These are phyloP conservation scores for Eremomyces bilateralis DNA, from an alignment of 495 filamentous ascomycete genomes.

Conservation along the genomic window DNA sequence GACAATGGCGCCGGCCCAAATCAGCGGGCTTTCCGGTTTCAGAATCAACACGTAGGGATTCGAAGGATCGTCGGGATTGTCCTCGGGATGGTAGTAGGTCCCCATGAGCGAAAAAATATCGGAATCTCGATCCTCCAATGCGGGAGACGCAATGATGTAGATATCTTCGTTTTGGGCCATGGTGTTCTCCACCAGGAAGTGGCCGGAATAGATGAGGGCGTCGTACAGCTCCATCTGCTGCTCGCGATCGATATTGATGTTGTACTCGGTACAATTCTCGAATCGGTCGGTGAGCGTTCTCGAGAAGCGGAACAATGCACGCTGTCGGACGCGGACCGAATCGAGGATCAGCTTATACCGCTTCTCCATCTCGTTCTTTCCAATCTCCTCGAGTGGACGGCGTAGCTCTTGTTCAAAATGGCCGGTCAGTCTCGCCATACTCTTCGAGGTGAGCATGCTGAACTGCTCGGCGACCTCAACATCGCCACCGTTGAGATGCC, in stretches of 20 bases:
- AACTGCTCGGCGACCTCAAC: slow-evolving; percentile 98
- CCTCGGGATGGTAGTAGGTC: slow-evolving; percentile 68
- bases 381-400: slow-evolving; percentile 56
- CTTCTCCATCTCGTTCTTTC: slow-evolving; percentile 69
- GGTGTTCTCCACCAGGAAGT: slow-evolving; percentile 57
- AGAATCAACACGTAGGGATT: slow-evolving; percentile 70
- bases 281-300: slow-evolving; percentile 76
- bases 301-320: slow-evolving; percentile 71
- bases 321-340: slow-evolving; percentile 82
- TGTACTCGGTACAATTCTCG: slow-evolving; percentile 90
- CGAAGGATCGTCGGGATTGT: slow-evolving; percentile 42
- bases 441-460: slow-evolving; percentile 76
- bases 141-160: slow-evolving; percentile 66
- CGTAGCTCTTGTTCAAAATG: slow-evolving; percentile 86
- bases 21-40: slow-evolving; percentile 52
- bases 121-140: slow-evolving; percentile 45
- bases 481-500: slow-evolving; percentile 73
- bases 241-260: slow-evolving; percentile 43
- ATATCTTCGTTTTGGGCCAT: slow-evolving; percentile 41
- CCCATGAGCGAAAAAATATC: slow-evolving; percentile 72
- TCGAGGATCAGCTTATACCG: slow-evolving; percentile 87
- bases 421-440: slow-evolving; percentile 61
- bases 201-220: slow-evolving; percentile 59
- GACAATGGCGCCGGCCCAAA: slow-evolving; percentile 66
- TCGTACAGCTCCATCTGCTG: slow-evolving; percentile 55